phyloP scores from a whole-genome alignment of 495 filamentous ascomycete genomes.

The Venustampulla echinocandica region DNA sequence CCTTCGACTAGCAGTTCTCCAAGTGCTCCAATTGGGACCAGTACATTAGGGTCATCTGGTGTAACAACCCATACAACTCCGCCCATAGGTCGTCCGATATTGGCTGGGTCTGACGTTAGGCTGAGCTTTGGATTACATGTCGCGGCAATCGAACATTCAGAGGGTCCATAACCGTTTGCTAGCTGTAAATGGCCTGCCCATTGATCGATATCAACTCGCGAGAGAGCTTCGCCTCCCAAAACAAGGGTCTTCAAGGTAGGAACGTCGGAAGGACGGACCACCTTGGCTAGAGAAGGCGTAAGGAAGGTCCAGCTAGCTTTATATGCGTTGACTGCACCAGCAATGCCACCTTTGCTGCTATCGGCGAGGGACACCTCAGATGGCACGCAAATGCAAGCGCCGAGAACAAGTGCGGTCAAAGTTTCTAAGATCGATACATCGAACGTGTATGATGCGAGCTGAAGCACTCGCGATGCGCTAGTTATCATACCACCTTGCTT shows the following conservation, averaged over 20 bases:
- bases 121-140: not conserved
- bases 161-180: not conserved
- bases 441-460: constrained; percentile 42
- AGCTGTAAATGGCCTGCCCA: constrained; percentile 1
- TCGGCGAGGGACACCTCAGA: constrained; percentile 38
- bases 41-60: not conserved
- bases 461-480: constrained; percentile 31
- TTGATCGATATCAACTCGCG: not conserved
- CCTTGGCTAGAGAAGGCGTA: not conserved
- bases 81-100: not conserved
- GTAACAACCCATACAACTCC: not conserved
- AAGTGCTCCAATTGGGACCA: constrained; percentile 1
- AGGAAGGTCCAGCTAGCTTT: not conserved
- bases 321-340: not conserved
- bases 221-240: not conserved
- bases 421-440: constrained; percentile 44
- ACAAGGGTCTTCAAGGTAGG: not conserved
- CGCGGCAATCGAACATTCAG: not conserved
- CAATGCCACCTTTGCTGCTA: not conserved
- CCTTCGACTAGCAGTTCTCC: constrained; percentile 5
- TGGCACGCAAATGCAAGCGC: constrained; percentile 56
- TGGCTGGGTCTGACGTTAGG: not conserved
- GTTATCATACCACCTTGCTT: constrained; percentile 28
- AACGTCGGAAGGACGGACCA: not conserved
- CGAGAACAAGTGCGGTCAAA: constrained; percentile 37